Percentiles rank a stretch among this genome's conserved stretches.
phyloP scores from a whole-genome alignment of 257 asterid genomes.

The Marsdenia floribunda region DNA sequence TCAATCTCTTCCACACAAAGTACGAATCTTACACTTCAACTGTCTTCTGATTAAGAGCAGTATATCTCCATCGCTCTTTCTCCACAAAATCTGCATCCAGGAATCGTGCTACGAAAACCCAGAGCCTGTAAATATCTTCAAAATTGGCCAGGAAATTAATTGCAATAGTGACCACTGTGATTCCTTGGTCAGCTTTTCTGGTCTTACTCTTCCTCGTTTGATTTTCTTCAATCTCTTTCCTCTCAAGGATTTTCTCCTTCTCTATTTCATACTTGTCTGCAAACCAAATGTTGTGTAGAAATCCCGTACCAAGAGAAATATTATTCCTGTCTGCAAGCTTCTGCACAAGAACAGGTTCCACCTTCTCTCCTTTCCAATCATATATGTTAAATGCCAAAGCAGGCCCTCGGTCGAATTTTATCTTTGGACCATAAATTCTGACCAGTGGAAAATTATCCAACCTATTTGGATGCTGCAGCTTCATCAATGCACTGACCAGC shows the following conservation, averaged over 20 bases:
- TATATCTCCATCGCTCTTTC: constrained; percentile 94
- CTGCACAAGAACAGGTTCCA: constrained; percentile 77
- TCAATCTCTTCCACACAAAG: neutral
- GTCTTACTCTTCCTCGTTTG: constrained; percentile 24
- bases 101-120: constrained; percentile 82
- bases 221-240: constrained; percentile 21
- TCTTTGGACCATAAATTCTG: constrained; percentile 79
- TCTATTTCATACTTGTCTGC: constrained; percentile 44
- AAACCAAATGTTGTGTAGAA: constrained; percentile 57
- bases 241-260: constrained; percentile 38
- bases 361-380: constrained; percentile 88
- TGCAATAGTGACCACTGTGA: constrained; percentile 59
- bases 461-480: constrained; percentile 85
- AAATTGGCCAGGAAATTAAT: constrained; percentile 74
- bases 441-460: constrained; percentile 58
- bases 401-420: constrained; percentile 77
- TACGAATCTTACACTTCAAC: constrained; percentile 45
- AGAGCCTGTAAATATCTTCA: constrained; percentile 69
- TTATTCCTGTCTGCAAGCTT: constrained; percentile 75
- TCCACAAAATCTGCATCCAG: constrained; percentile 92
- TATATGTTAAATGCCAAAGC: constrained; percentile 75
- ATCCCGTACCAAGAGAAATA: constrained; percentile 64
- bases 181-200: constrained; percentile 29
- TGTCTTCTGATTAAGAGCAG: constrained; percentile 72
- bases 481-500: constrained; percentile 63